Evolutionary conservation across 148 eudicot species (phyloP).

Genomic region (Salicornia ramosissima): DNA sequence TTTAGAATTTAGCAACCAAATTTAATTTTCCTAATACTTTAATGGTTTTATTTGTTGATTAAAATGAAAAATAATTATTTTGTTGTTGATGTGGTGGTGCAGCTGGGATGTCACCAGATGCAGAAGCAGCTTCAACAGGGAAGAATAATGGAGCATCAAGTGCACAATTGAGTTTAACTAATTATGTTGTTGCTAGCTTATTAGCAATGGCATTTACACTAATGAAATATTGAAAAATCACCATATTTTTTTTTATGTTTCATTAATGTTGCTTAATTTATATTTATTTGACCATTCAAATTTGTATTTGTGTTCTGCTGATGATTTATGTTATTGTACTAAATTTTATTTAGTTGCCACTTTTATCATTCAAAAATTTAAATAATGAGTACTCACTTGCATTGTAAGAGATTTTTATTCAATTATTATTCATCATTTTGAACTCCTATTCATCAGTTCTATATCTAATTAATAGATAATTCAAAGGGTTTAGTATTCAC

Average conservation of each 20-base stretch:
- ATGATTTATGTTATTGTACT: not conserved
- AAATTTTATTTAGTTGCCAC: not conserved
- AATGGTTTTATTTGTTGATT: no score
- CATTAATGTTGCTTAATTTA: not conserved
- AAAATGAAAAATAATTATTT: no score
- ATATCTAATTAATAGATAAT: no score
- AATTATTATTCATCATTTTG: not conserved
- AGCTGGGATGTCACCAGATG: conserved; percentile 18
- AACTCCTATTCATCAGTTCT: no score
- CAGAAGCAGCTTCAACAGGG: conserved; percentile 2
- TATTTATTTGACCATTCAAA: conserved; percentile 16
- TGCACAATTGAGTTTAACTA: not conserved
- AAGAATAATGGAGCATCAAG: conserved; percentile 31
- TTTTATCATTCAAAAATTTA: not conserved
- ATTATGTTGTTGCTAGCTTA: conserved; percentile 13
- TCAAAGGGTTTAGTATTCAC: no score
- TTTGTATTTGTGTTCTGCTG: not conserved
- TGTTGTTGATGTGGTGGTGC: no score
- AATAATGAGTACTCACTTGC: no score
- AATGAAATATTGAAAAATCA: conserved; percentile 16
- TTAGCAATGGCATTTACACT: conserved; percentile 12
- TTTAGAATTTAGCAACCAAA: no score
- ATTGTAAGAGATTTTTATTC: conserved; percentile 9
- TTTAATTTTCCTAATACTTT: no score
- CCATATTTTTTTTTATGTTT: not conserved